Base-by-base conservation (phyloP, 345 rosid species). In the Citropsis articulata region DNA sequence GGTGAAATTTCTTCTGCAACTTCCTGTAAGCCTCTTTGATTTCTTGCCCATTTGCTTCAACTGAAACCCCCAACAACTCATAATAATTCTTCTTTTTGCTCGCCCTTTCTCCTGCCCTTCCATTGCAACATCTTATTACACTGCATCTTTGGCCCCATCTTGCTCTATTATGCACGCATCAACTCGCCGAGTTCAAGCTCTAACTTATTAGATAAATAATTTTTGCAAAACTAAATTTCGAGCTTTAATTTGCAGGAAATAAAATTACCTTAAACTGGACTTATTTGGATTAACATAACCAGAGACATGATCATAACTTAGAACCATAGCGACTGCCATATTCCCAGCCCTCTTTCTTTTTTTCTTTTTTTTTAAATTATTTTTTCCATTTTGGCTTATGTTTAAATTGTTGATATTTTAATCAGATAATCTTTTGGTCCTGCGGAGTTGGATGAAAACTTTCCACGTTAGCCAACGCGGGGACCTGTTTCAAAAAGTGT, bases 1-100 rank as follows among this genome's bases (percentile, higher is more conserved):
- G 93, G 45, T 91, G 93, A 69, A 88, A 73, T 69, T 87, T 85
- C 89, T 91, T 91, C 45, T 87, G 94, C 82, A 91, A 75, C 80
- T 80, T 89, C 83, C 95, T 84, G 25, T 91, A 89, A 72, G 90
- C 89, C 33, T 88, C 88, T 75, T 88, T 87, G 64, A 89, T 88
- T 68, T 87, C 79, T 60, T 33, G 88, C 0, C 31, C 13, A 67
- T 69, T 81, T n/a, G 90, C 89, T 65, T 84, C 89, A 5, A 72
- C 79, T 38, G 90, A 38, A 63, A 91, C 87, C 62, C 91, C 90
- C 0, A 91, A 83, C 82, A 91, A 79, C 65, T 88, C 89, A 59
- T 89, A 88, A 85, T 89, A 84, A 78, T 84, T 83, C 84, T 79
- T 81, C 64, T 82, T 73, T 50, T 64, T 69, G 56, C 71, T 77